Base-by-base conservation (phyloP, 345 rosid species). In the Camelina sativa region DNA sequence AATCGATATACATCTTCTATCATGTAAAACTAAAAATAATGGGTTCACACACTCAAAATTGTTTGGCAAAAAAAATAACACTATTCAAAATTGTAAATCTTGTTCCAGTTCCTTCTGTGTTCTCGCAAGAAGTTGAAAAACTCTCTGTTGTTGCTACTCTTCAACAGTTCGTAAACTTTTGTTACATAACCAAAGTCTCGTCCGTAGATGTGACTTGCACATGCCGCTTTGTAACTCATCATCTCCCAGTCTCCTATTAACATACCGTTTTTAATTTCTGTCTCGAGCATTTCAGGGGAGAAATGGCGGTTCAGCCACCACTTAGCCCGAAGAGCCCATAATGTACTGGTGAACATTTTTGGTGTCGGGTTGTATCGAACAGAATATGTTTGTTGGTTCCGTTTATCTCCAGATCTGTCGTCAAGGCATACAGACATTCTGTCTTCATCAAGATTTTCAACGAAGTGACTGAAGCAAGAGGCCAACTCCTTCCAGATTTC, bases 401-500 rank as follows among this genome's bases (percentile, higher is more conserved):
- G 20, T 23, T 69, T 84, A 61, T 73, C 81, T 68, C 80, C 86
- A 54, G 71, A 69, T 32, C 80, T 83, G 52, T 78, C 8, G 12
- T 78, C 8, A 6, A 70, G 70, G 69, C 86, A 87, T 11, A 78
- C 82, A 0, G 96, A 94, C 81, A 86, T 51, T 28, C 81, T 65
- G 77, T 88, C 96, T 80, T 89, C 96, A 51, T 88, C 88, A 23
- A 35, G 74, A 68, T 76, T 54, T 12, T 57, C 74, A 62, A 74
- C 65, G 62, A 91, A 81, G 75, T 76, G 34, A 59, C 78, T 76
- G 77, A 91, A 88, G 75, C 97, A 91, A 60, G 65, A 61, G 16
- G 95, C 95, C 40, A 94, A 82, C 80, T 88, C 96, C 84, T 78
- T 86, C 95, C 97, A 91, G 55, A 79, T 76, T 37, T 73, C 54